These are phyloP conservation scores for Botrytis hyacinthi DNA, from an alignment of 2,329 filamentous ascomycete species.

Conservation along the genomic window DNA sequence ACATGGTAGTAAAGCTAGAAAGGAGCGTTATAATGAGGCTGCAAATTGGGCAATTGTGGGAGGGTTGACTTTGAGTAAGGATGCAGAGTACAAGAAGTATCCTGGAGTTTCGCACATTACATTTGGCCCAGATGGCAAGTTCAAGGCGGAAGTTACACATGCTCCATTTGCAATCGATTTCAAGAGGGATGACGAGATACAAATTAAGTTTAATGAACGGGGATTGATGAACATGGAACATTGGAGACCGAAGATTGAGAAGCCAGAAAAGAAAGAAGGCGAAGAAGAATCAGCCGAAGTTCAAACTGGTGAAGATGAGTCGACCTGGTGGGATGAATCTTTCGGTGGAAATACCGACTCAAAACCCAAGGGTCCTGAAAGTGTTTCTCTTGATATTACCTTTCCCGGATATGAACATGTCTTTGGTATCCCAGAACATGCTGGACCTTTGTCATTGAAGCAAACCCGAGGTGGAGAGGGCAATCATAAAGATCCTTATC, in stretches of 20 bases:
- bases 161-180: conserved; percentile 85
- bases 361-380: conserved; percentile 93
- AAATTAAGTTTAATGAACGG: conserved; percentile 87
- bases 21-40: conserved; percentile 92
- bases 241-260: conserved; percentile 84
- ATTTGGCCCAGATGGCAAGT: conserved; percentile 73
- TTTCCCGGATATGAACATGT: conserved; percentile 92
- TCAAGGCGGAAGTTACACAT: conserved; percentile 81
- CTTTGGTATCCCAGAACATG: conserved; percentile 91
- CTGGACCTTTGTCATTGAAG: conserved; percentile 82
- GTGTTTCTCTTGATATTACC: conserved; percentile 83
- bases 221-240: conserved; percentile 92
- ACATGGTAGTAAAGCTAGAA: conserved; percentile 78
- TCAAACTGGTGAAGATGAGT: conserved; percentile 65
- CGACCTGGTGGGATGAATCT: conserved; percentile 96
- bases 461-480: conserved; percentile 86
- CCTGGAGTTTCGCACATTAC: conserved; percentile 69
- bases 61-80: conserved; percentile 69
- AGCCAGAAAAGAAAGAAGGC: conserved; percentile 36
- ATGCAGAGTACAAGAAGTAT: conserved; percentile 66
- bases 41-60: conserved; percentile 85
- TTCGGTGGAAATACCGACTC: conserved; percentile 95
- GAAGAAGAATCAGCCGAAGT: conserved; percentile 42
- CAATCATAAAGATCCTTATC: conserved; percentile 84
- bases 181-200: conserved; percentile 73